phyloP scores from a whole-genome alignment of 441 rosid species.

The Metrosideros polymorpha region DNA sequence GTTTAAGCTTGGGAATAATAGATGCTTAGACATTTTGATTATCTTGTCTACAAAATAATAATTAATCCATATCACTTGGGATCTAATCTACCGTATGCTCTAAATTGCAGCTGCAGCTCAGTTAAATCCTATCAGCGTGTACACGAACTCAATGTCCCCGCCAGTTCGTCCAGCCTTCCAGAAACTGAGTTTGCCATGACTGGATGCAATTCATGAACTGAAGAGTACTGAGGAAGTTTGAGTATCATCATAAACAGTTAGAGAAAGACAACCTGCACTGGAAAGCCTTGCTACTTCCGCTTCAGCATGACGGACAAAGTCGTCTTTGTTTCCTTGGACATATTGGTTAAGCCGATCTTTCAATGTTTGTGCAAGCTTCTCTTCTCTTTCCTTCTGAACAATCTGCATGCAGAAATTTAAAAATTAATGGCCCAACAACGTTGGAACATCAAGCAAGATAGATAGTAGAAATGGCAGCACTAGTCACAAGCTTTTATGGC shows the following conservation, averaged over 20 bases:
- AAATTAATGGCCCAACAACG: not conserved
- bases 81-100: not conserved
- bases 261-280: conserved; percentile 51
- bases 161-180: not conserved
- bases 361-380: conserved; percentile 62
- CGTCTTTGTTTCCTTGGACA: conserved; percentile 61
- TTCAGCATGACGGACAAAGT: conserved; percentile 53
- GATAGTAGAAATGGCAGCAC: not conserved
- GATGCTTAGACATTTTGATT: not conserved
- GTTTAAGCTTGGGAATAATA: not conserved
- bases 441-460: not conserved
- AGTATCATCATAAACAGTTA: not conserved
- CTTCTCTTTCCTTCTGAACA: conserved; percentile 96
- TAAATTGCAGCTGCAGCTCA: not conserved
- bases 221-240: not conserved
- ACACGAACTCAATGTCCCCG: not conserved
- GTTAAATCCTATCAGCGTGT: not conserved
- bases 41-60: not conserved
- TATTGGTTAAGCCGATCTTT: conserved; percentile 72
- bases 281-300: conserved; percentile 82
- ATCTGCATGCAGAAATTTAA: conserved; percentile 25
- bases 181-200: not conserved
- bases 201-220: not conserved
- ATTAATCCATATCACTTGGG: not conserved
- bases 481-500: not conserved